Evolutionary conservation across 2,329 filamentous ascomycete species (phyloP).

Genomic region (Cordyceps militaris): DNA sequence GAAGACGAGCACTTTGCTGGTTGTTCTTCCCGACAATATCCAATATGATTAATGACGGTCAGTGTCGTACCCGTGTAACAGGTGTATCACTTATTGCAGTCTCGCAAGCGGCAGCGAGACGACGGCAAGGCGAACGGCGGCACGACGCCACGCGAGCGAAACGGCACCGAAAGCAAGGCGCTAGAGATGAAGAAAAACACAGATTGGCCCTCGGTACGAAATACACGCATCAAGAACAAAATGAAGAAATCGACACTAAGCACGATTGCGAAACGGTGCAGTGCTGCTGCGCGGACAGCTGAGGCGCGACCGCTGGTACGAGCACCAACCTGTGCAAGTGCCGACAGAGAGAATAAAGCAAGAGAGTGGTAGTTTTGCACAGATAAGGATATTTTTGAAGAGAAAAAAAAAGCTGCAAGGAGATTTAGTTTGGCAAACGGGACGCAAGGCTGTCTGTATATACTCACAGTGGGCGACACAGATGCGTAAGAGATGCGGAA

Average conservation of each 20-base stretch:
- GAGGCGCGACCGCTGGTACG: neutral
- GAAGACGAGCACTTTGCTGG: neutral
- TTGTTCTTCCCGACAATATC: neutral
- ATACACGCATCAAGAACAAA: neutral
- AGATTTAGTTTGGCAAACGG: neutral
- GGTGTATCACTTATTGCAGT: neutral
- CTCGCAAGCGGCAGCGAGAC: neutral
- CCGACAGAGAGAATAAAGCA: neutral
- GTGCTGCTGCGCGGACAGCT: neutral
- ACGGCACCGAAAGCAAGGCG: neutral
- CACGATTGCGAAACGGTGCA: neutral
- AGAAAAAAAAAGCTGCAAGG: neutral
- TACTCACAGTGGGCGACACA: neutral
- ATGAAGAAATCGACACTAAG: neutral
- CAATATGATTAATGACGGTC: neutral
- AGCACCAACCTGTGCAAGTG: neutral
- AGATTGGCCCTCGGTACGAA: neutral
- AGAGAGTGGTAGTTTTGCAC: neutral
- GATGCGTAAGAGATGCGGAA: constrained; percentile 4
- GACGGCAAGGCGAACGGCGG: neutral
- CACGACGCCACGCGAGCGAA: neutral
- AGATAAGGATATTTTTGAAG: neutral
- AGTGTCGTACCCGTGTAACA: constrained; percentile 3
- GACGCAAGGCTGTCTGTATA: neutral
- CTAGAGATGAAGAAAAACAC: neutral